These are phyloP conservation scores for Sarocladium brachiariae DNA, from an alignment of 2,329 filamentous ascomycete species.

Conservation along the genomic window DNA sequence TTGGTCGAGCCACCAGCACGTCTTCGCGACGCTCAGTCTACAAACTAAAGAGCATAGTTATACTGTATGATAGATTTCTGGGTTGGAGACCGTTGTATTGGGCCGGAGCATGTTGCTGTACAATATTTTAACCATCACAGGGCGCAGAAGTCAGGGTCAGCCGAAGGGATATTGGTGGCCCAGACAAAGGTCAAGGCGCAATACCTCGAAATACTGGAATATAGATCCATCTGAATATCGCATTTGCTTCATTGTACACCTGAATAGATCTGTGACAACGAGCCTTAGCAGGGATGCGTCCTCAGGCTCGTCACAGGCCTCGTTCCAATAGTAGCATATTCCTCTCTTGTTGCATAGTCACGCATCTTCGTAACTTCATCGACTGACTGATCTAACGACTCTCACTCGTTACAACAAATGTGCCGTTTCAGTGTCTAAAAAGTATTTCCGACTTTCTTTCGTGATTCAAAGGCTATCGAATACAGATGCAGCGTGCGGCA, in stretches of 20 bases:
- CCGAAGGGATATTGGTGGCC: background rate
- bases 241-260: no score
- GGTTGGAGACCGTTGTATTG: background rate
- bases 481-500: background rate
- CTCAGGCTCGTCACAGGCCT: background rate
- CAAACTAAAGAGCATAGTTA: background rate
- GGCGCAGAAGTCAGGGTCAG: background rate
- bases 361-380: background rate
- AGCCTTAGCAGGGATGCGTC: background rate
- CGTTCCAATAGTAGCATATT: constrained; percentile 1
- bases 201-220: no score
- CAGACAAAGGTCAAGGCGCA: background rate
- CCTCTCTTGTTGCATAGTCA: background rate
- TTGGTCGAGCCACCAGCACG: constrained; percentile 17
- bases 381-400: background rate
- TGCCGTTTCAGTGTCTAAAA: background rate
- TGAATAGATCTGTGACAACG: no score
- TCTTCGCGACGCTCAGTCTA: background rate
- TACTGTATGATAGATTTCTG: constrained; percentile 2
- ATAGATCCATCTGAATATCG: no score
- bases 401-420: background rate
- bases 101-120: background rate
- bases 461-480: background rate
- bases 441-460: background rate
- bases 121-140: no score